These are phyloP conservation scores for Lophiotrema nucula DNA, from an alignment of 495 filamentous ascomycete genomes.

Conservation along the genomic window DNA sequence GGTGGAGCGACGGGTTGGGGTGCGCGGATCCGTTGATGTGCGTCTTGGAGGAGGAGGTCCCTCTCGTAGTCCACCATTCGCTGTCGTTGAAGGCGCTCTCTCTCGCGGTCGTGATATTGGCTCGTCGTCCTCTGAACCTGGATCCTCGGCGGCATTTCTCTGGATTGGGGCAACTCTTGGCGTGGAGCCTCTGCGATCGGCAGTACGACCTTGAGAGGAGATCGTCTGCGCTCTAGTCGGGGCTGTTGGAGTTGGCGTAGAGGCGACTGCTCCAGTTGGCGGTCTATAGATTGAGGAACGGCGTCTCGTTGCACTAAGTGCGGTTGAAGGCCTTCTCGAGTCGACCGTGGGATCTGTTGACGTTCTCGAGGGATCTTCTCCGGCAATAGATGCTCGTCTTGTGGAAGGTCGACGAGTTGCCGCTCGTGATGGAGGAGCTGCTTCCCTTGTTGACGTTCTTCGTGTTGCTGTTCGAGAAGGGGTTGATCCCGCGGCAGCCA, in stretches of 20 bases:
- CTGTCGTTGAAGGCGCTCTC: background rate
- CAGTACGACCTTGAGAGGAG: too few relatives aligned
- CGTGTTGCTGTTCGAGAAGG: background rate
- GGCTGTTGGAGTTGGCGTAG: background rate
- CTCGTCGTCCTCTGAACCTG: background rate
- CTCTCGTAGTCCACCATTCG: background rate
- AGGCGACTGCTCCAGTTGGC: background rate
- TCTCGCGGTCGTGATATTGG: background rate
- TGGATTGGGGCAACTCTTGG: background rate
- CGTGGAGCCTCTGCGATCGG: too few relatives aligned
- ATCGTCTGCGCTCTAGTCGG: background rate
- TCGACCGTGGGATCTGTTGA: background rate
- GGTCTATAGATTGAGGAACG: background rate
- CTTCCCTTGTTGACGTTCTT: background rate
- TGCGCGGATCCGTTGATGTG: background rate
- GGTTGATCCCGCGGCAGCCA: background rate
- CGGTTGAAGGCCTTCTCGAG: conserved; percentile 1
- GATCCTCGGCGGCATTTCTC: background rate
- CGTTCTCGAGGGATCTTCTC: background rate
- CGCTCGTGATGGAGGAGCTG: background rate
- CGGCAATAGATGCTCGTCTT: background rate
- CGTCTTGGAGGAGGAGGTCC: background rate
- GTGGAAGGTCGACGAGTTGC: background rate
- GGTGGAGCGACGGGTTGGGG: background rate
- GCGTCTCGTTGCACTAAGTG: background rate